These are phyloP conservation scores for Petrea volubilis DNA, from an alignment of 257 asterid species.

Conservation along the genomic window DNA sequence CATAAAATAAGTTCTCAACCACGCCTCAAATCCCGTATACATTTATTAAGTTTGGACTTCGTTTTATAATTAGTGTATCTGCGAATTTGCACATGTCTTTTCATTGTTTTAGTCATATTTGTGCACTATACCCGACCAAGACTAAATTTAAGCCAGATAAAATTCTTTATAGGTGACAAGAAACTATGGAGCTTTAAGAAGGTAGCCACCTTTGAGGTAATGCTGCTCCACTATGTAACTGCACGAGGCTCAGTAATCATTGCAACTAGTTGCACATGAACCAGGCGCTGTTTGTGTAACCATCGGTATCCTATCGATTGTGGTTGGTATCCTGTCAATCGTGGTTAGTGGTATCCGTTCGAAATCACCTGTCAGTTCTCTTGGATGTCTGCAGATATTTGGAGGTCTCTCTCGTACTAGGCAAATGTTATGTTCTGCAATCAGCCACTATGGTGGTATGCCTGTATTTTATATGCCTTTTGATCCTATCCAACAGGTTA, in stretches of 20 bases:
- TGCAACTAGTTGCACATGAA: background rate
- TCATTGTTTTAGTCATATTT: background rate
- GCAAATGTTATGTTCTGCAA: background rate
- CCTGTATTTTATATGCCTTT: background rate
- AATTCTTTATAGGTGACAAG: constrained; percentile 61
- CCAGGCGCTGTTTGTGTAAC: background rate
- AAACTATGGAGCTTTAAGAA: constrained; percentile 82
- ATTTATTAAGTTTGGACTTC: no score
- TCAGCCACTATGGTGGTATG: no score
- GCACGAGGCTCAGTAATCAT: background rate
- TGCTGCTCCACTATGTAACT: background rate
- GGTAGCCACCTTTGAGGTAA: constrained; percentile 31
- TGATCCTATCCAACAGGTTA: background rate
- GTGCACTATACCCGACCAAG: background rate
- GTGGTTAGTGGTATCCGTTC: background rate
- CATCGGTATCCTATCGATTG: background rate
- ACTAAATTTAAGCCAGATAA: background rate
- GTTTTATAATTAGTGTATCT: background rate
- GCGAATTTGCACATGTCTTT: background rate
- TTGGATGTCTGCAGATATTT: background rate
- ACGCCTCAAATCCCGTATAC: no score
- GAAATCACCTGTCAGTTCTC: background rate
- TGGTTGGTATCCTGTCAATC: no score
- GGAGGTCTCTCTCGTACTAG: background rate
- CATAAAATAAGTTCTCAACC: background rate